These are phyloP conservation scores for Monotropa hypopitys DNA, from an alignment of 179 eudicot genomes.

Conservation along the genomic window DNA sequence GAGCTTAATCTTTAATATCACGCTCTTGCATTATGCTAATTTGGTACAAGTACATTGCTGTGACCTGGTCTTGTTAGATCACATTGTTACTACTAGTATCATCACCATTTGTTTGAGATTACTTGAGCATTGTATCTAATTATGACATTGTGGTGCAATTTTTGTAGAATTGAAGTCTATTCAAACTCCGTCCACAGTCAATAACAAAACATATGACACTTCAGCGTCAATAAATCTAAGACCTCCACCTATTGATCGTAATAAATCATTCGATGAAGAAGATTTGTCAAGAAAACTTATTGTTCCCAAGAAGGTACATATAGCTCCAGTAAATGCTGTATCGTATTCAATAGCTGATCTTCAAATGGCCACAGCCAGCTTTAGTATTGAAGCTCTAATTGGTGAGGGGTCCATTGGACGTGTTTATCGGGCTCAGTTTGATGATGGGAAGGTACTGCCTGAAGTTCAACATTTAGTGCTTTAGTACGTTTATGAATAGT, in stretches of 20 bases:
- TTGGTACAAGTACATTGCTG: not conserved
- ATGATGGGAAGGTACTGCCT: slow-evolving; percentile 66
- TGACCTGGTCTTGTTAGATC: not conserved
- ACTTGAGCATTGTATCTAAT: not conserved
- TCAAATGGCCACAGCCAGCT: slow-evolving; percentile 87
- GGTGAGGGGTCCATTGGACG: slow-evolving; percentile 93
- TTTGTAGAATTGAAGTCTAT: slow-evolving; percentile 53
- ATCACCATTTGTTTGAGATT: not conserved
- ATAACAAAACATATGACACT: slow-evolving; percentile 40
- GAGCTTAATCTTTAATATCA: no score
- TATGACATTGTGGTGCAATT: not conserved
- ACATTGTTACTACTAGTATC: not conserved
- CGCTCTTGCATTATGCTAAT: not conserved
- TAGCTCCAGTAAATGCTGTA: slow-evolving; percentile 45
- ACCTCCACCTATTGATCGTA: slow-evolving; percentile 72
- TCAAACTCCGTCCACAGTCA: slow-evolving; percentile 37
- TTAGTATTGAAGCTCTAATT: slow-evolving; percentile 59
- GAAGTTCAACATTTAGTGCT: not conserved
- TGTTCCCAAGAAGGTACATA: slow-evolving; percentile 42
- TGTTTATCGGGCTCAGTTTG: slow-evolving; percentile 76
- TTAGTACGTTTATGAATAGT: not conserved
- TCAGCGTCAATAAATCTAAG: slow-evolving; percentile 44
- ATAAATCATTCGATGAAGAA: slow-evolving; percentile 77
- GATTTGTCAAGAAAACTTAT: slow-evolving; percentile 42
- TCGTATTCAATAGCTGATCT: slow-evolving; percentile 82